Base-by-base conservation (phyloP, 192 early-diverging fungal genomes). In the Coemansia sp. region DNA sequence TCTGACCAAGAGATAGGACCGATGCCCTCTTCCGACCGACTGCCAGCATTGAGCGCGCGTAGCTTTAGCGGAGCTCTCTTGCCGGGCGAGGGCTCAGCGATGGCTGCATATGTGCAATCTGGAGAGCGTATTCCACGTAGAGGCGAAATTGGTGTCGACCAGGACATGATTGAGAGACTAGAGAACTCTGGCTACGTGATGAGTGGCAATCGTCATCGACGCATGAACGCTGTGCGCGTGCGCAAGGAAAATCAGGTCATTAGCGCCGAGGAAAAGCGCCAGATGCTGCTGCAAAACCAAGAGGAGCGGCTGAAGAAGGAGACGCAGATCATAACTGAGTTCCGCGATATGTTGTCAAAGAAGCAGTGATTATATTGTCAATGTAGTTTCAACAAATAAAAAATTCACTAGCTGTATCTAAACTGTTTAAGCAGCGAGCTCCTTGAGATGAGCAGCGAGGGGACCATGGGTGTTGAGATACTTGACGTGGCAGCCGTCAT, bases 161-260 rank as follows among this genome's bases (percentile, higher is more conserved):
- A 91, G 64, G 78, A 92, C 38, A 85, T 95, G 79, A 99, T 99
- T 77, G 87, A 90, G 64, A 75, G 88, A 18, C 94, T 88, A 75
- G 97, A 99, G 76, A 75, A 81, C 27, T 91, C 90, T 3, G 97
- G 97, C 31, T 99, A 90, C 75, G 97, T 99, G 12, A 99, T 99
- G 97, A 93, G 91, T 60, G 97, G 97, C 27, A 95, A 90, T 75
- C 86, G 97, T 41, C 95, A 98, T 79, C 88, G 90, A 57, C 88
- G 95, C 47, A 96, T 96, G 94, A 97, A 97, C 74, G 95, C 95
- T 46, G 96, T 97, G 8, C 96, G 95, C 68, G 88, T 97, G 60
- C 88, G 94, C 68, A 98, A 97, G 79, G 97, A 98, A 74, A 96
- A 97, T 69, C 97, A 99, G 82, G 94, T 96, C 67, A 95, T 97